Evolutionary conservation across 1,139 yeast genomes (phyloP).

Genomic region (Kazachstania sp.): DNA sequence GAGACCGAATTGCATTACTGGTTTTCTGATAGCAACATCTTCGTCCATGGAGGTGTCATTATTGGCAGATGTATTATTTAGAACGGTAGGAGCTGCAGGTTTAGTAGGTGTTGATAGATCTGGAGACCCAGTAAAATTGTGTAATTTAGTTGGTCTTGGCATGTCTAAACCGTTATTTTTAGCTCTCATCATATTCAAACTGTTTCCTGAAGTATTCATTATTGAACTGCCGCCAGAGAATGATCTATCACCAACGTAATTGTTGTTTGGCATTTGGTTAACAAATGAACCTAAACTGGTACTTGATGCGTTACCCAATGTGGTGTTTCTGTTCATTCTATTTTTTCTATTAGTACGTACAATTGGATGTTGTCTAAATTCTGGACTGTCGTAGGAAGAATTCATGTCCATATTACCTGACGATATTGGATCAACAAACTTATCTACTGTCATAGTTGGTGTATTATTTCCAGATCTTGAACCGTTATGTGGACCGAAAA

Average conservation of each 20-base stretch:
- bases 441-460: slow-evolving; percentile 10
- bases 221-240: neutral
- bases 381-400: slow-evolving; percentile 7
- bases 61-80: neutral
- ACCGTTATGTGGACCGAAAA: neutral
- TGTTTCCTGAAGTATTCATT: slow-evolving; percentile 1
- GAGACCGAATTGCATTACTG: slow-evolving; percentile 6
- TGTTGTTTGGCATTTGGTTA: slow-evolving; percentile 7
- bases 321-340: slow-evolving; percentile 25
- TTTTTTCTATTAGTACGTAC: slow-evolving; percentile 30
- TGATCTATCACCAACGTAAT: slow-evolving; percentile 4
- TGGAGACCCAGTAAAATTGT: neutral
- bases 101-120: neutral
- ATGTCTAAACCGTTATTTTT: slow-evolving; percentile 1
- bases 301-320: slow-evolving; percentile 27
- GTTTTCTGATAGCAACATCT: neutral
- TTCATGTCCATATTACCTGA: slow-evolving; percentile 5
- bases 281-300: slow-evolving; percentile 13
- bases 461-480: slow-evolving; percentile 2
- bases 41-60: neutral
- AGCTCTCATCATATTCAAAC: slow-evolving; percentile 1
- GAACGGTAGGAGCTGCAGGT: slow-evolving; percentile 3
- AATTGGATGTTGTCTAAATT: slow-evolving; percentile 10
- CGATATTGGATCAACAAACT: slow-evolving; percentile 16
- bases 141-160: slow-evolving; percentile 3